phyloP scores from a whole-genome alignment of 1,284 basidiomycete species.

The Trametes polyzona region DNA sequence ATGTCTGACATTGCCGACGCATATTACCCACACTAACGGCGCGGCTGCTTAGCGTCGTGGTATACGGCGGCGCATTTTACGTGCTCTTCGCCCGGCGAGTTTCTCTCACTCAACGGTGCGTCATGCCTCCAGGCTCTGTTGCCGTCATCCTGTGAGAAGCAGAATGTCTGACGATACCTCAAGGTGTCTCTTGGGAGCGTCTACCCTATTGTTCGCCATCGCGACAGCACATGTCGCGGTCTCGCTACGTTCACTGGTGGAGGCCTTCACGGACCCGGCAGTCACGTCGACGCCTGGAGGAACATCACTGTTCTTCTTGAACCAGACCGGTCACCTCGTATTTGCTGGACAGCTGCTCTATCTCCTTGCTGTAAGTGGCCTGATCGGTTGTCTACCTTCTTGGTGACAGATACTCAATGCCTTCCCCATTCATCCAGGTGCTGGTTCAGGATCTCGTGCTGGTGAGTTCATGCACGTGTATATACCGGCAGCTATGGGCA shows the following conservation, averaged over 20 bases:
- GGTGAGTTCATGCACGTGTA: neutral
- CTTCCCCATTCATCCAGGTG: neutral
- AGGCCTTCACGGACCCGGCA: conserved; percentile 3
- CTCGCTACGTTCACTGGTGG: conserved; percentile 2
- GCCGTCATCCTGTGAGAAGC: no score
- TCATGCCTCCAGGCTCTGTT: no score
- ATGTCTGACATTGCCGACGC: neutral
- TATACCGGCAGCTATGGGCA: neutral
- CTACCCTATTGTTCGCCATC: neutral
- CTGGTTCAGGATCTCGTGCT: conserved; percentile 2
- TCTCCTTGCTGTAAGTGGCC: conserved; percentile 1
- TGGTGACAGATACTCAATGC: neutral
- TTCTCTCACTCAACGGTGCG: neutral
- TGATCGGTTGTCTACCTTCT: neutral
- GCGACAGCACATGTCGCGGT: conserved; percentile 8
- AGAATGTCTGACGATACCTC: neutral
- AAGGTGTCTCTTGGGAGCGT: neutral
- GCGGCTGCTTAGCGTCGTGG: neutral
- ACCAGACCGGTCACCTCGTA: neutral
- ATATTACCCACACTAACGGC: neutral
- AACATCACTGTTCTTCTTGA: conserved; percentile 4
- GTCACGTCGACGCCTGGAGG: neutral
- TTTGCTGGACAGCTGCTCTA: conserved; percentile 6
- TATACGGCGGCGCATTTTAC: conserved; percentile 5
- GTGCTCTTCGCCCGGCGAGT: neutral